Evolutionary conservation across 345 rosid species (phyloP).

Genomic region (Fremontodendron californicum): DNA sequence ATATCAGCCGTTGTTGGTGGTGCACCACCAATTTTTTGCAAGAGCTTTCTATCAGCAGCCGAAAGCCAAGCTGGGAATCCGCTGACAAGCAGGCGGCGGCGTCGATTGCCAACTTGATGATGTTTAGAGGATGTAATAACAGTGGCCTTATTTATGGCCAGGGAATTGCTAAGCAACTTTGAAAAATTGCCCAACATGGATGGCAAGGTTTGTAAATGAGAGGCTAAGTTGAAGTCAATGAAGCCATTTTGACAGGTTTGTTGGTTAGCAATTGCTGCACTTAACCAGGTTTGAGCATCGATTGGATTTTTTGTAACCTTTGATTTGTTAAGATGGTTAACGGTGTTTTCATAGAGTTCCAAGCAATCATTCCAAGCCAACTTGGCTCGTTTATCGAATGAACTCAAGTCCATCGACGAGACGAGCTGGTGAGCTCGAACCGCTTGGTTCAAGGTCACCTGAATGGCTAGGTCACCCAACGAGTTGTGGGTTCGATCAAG

Average conservation of each 20-base stretch:
- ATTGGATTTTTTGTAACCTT: conserved; percentile 29
- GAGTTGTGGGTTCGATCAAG: conserved; percentile 8
- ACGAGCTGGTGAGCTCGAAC: conserved; percentile 40
- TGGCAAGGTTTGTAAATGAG: conserved; percentile 39
- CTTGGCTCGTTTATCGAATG: conserved; percentile 38
- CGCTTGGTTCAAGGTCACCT: conserved; percentile 52
- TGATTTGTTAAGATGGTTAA: conserved; percentile 50
- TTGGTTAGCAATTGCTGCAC: conserved; percentile 69
- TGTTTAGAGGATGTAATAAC: too few species aligned
- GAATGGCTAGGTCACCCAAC: conserved; percentile 45
- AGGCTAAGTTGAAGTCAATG: conserved; percentile 42
- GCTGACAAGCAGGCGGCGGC: conserved; percentile 33
- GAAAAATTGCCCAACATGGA: conserved; percentile 44
- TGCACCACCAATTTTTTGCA: conserved; percentile 27
- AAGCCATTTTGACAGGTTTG: conserved; percentile 73
- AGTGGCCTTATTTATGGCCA: conserved; percentile 48
- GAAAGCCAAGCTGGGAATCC: conserved; percentile 70
- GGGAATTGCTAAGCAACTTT: conserved; percentile 61
- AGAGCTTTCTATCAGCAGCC: conserved; percentile 48
- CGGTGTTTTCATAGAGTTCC: conserved; percentile 60
- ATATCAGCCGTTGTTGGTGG: conserved; percentile 37
- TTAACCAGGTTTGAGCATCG: conserved; percentile 64
- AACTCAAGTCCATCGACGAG: conserved; percentile 33
- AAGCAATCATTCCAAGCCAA: conserved; percentile 43
- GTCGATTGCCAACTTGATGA: too few species aligned